Evolutionary conservation across 208 protist genomes (phyloP).

Genomic region (Acanthamoeba divionensis): DNA sequence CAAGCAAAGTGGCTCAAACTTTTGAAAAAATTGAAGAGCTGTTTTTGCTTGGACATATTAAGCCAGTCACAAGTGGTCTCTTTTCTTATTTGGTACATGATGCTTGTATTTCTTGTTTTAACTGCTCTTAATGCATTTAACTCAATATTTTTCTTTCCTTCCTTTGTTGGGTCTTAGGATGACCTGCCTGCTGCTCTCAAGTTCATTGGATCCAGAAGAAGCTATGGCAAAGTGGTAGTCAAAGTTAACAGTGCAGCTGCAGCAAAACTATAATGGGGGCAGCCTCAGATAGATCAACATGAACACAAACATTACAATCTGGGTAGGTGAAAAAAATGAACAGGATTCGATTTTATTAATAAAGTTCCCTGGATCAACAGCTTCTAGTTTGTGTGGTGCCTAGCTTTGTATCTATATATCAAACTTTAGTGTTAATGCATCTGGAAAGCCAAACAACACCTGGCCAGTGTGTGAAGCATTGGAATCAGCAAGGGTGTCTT

Average conservation of each 20-base stretch:
- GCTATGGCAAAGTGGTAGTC: background rate
- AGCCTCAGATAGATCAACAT: background rate
- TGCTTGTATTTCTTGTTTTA: background rate
- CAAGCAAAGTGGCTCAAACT: background rate
- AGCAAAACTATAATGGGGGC: background rate
- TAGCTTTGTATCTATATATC: too few species aligned
- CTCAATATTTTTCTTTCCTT: background rate
- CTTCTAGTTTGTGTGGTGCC: too few species aligned
- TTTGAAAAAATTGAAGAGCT: background rate
- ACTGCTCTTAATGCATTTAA: background rate
- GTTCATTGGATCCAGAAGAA: background rate
- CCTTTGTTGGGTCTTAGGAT: background rate
- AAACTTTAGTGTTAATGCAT: too few species aligned
- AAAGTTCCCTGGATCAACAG: too few species aligned
- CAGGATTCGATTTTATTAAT: too few species aligned
- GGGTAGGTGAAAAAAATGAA: too few species aligned
- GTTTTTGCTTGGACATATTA: background rate
- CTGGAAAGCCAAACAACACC: too few species aligned
- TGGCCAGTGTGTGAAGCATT: too few species aligned
- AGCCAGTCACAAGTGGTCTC: background rate
- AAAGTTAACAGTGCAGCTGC: background rate
- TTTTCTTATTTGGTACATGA: background rate
- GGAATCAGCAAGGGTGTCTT: too few species aligned
- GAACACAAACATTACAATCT: background rate
- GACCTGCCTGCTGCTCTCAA: background rate